Evolutionary conservation across 805 yeast genomes (phyloP).

Genomic region (Isabelozyma heimii): DNA sequence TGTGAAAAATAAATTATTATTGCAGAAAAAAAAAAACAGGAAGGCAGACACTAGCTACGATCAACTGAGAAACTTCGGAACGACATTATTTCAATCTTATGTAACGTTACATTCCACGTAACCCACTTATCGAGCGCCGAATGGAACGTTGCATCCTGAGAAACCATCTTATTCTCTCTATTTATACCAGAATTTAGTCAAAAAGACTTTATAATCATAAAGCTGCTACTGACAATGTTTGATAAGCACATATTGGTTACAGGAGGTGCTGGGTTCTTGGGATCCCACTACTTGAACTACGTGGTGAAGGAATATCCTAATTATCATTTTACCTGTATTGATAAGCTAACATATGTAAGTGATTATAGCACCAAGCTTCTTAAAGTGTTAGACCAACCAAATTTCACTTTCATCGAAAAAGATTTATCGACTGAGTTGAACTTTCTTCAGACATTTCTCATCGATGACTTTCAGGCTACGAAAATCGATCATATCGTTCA

Average conservation of each 20-base stretch:
- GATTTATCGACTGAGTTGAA: constrained; percentile 33
- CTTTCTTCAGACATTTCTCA: constrained; percentile 14
- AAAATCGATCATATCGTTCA: constrained; percentile 39
- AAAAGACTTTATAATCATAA: background rate
- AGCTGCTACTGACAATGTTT: background rate
- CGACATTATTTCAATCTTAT: background rate
- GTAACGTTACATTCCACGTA: background rate
- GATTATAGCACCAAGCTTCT: constrained; percentile 22
- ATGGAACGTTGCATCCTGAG: background rate
- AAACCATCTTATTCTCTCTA: background rate
- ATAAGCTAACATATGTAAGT: constrained; percentile 47
- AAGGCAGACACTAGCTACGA: too few species aligned
- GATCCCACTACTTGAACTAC: constrained; percentile 43
- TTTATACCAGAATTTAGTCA: background rate
- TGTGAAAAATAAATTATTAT: too few species aligned
- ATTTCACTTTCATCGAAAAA: constrained; percentile 22
- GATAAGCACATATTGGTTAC: constrained; percentile 38
- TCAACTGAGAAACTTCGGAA: background rate
- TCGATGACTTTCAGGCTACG: constrained; percentile 10
- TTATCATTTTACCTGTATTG: constrained; percentile 42
- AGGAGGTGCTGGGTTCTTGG: constrained; percentile 61
- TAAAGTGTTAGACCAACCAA: constrained; percentile 7
- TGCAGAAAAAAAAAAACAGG: too few species aligned
- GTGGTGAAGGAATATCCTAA: constrained; percentile 26
- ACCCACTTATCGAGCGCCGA: background rate